Conservation (phyloP, 495 filamentous ascomycete species). For the Talaromyces trachyspermus region DNA sequence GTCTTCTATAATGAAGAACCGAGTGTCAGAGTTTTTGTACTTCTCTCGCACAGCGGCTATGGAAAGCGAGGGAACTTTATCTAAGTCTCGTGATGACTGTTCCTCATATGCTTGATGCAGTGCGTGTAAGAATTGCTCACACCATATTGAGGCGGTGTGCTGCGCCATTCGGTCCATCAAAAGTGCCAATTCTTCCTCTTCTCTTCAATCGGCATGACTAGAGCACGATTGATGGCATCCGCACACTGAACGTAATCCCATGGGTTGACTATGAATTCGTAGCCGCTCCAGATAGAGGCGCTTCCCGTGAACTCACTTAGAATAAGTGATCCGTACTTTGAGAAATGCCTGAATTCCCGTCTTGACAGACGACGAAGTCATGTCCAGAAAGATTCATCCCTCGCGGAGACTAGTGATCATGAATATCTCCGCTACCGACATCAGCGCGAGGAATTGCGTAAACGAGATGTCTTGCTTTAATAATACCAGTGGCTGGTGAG, state of each 20-base stretch:
- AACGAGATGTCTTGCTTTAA: conserved; percentile 87
- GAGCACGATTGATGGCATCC: conserved; percentile 63
- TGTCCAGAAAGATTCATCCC: conserved; percentile 89
- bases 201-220: conserved; percentile 67
- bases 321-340: conserved; percentile 77
- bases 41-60: conserved; percentile 46
- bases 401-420: conserved; percentile 85
- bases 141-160: conserved; percentile 72
- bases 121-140: conserved; percentile 48
- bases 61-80: conserved; percentile 64
- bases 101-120: conserved; percentile 59
- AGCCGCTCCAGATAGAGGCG: conserved; percentile 69
- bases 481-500: conserved; percentile 78
- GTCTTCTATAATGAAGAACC: conserved; percentile 78
- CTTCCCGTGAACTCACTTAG: conserved; percentile 91
- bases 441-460: conserved; percentile 72
- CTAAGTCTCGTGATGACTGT: conserved; percentile 62
- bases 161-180: conserved; percentile 62
- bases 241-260: conserved; percentile 88
- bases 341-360: conserved; percentile 51
- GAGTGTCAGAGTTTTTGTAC: conserved; percentile 51
- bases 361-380: conserved; percentile 82
- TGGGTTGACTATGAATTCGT: conserved; percentile 74
- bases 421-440: conserved; percentile 73
- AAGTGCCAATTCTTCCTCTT: conserved; percentile 62